Evolutionary conservation across 2,329 filamentous ascomycete species (phyloP).

Genomic region (Ascocoryne sarcoides): DNA sequence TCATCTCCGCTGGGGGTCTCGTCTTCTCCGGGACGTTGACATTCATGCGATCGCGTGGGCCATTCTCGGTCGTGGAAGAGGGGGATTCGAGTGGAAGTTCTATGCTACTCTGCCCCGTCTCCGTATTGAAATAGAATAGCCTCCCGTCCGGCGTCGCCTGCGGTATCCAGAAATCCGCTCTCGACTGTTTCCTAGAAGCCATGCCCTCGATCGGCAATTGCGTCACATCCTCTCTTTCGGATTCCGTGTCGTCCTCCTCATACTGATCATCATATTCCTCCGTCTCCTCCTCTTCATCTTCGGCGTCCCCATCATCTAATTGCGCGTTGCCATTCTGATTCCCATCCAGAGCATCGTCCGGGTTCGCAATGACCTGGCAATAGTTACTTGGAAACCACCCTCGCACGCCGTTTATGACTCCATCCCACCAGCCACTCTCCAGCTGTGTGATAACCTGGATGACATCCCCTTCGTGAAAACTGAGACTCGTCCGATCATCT

Average conservation of each 20-base stretch:
- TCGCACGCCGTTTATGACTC: slow-evolving; percentile 90
- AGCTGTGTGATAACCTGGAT: slow-evolving; percentile 98
- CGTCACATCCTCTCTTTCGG: slow-evolving; percentile 47
- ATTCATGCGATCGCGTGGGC: slow-evolving; percentile 81
- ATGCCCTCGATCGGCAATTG: slow-evolving; percentile 61
- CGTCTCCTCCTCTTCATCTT: slow-evolving; percentile 56
- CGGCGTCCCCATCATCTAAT: slow-evolving; percentile 53
- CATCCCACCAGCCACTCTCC: slow-evolving; percentile 99
- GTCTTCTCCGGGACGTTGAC: slow-evolving; percentile 84
- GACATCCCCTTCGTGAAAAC: slow-evolving; percentile 92
- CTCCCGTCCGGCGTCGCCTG: slow-evolving; percentile 91
- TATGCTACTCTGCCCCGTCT: slow-evolving; percentile 91
- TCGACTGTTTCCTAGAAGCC: slow-evolving; percentile 59
- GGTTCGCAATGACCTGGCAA: slow-evolving; percentile 74
- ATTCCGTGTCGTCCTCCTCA: slow-evolving; percentile 57
- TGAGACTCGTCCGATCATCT: slow-evolving; percentile 92
- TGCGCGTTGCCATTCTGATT: slow-evolving; percentile 40
- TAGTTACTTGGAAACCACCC: slow-evolving; percentile 99
- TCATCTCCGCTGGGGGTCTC: slow-evolving; percentile 80
- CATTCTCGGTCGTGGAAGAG: slow-evolving; percentile 67
- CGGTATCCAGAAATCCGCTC: slow-evolving; percentile 96
- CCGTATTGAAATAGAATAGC: slow-evolving; percentile 95
- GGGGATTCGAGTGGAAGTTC: slow-evolving; percentile 91
- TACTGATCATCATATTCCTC: slow-evolving; percentile 54
- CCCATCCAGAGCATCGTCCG: slow-evolving; percentile 61